Percentiles rank a stretch among this genome's conserved stretches.
Evolutionary conservation across 1,284 basidiomycete species (phyloP).

Genomic region (Austropuccinia psidii): DNA sequence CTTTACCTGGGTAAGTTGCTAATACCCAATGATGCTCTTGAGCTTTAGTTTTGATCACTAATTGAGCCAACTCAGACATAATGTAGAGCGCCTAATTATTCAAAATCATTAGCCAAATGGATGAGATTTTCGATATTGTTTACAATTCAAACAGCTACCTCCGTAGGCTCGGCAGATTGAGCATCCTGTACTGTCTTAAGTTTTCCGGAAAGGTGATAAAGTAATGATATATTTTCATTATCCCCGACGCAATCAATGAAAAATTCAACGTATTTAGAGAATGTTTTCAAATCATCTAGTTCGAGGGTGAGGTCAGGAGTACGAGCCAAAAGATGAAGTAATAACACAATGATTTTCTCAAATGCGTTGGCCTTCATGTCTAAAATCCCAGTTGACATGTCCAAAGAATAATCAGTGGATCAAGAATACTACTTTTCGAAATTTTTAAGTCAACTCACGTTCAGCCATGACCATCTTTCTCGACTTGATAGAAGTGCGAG

Average conservation of each 20-base stretch:
- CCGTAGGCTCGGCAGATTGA: conserved; percentile 59
- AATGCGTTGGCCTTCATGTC: conserved; percentile 61
- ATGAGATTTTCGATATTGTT: not conserved
- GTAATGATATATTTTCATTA: conserved; percentile 68
- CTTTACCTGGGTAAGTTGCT: conserved; percentile 67
- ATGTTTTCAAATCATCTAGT: conserved; percentile 56
- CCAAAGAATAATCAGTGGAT: conserved; percentile 37
- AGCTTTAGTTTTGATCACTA: conserved; percentile 67
- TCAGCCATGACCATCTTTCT: conserved; percentile 51
- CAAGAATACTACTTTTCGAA: conserved; percentile 39
- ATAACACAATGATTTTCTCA: conserved; percentile 73
- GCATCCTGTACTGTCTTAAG: conserved; percentile 78
- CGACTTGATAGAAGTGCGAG: conserved; percentile 56
- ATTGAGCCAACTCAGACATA: conserved; percentile 79
- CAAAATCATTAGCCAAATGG: not conserved
- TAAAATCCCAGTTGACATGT: conserved; percentile 41
- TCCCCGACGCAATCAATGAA: conserved; percentile 70
- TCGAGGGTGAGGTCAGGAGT: conserved; percentile 75
- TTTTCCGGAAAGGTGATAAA: conserved; percentile 73
- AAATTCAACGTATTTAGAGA: conserved; percentile 71
- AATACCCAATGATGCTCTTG: conserved; percentile 66
- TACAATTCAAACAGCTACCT: conserved; percentile 53
- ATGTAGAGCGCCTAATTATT: conserved; percentile 70
- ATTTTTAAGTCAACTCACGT: conserved; percentile 26
- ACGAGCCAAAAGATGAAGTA: conserved; percentile 80